Percentiles rank a stretch among this genome's conserved stretches.
Conservation (phyloP, 495 filamentous ascomycete species). For the Tuber microsphaerosporum region DNA sequence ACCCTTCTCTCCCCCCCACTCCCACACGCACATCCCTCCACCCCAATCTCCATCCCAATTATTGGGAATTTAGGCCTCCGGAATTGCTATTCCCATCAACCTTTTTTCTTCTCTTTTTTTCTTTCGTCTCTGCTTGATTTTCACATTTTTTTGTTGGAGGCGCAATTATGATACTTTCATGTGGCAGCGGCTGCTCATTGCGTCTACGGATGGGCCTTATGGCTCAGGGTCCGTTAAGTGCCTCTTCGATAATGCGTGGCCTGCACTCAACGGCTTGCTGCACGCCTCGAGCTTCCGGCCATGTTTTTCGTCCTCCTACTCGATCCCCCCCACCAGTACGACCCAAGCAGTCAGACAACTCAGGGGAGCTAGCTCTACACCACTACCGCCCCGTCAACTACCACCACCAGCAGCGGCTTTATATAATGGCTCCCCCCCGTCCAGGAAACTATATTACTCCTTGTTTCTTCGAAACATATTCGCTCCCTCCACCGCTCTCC, state of each 20-base stretch:
- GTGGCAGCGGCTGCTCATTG: constrained; percentile 37
- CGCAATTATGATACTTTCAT: constrained; percentile 34
- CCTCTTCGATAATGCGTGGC: constrained; percentile 31
- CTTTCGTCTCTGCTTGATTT: not conserved
- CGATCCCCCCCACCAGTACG: constrained; percentile 22
- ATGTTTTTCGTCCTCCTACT: constrained; percentile 20
- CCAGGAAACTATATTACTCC: constrained; percentile 10
- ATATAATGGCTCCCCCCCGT: constrained; percentile 27
- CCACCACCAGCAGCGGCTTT: constrained; percentile 8
- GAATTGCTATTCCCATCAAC: not conserved
- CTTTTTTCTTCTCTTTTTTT: not conserved
- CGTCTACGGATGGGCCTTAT: constrained; percentile 27
- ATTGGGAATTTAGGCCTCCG: not conserved
- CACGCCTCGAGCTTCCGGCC: constrained; percentile 30
- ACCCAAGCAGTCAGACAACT: constrained; percentile 22
- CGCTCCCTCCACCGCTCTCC: not conserved
- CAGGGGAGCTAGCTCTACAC: constrained; percentile 28
- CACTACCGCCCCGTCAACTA: constrained; percentile 5
- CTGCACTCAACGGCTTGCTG: constrained; percentile 31
- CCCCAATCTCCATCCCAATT: constrained; percentile 5
- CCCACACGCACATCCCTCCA: constrained; percentile 10
- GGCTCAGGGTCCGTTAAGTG: constrained; percentile 25
- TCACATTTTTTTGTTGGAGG: not conserved
- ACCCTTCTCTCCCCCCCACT: not conserved
- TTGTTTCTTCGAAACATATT: constrained; percentile 32